Conservation (phyloP, 129 eudicot genomes). For the Escallonia herrerae region DNA sequence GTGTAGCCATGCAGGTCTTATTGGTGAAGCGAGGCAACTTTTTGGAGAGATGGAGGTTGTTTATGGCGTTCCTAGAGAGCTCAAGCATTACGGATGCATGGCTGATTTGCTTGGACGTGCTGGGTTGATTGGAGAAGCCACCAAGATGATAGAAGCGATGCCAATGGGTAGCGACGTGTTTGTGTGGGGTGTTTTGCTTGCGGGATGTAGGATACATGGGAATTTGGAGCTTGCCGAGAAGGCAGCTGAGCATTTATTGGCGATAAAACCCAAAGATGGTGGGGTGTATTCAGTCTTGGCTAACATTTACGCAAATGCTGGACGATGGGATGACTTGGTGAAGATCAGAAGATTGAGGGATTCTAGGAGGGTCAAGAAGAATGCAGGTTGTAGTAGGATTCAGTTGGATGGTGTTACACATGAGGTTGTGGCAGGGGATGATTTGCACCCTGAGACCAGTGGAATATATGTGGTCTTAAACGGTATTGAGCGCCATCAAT, state of each 20-base stretch:
- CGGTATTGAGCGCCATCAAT: constrained; percentile 39
- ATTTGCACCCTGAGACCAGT: constrained; percentile 39
- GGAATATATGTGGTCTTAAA: constrained; percentile 45
- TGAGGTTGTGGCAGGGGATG: constrained; percentile 69
- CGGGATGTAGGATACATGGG: constrained; percentile 72
- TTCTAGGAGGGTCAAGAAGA: constrained; percentile 44
- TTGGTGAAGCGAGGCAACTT: constrained; percentile 40
- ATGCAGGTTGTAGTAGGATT: constrained; percentile 67
- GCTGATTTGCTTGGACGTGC: constrained; percentile 73
- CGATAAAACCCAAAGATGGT: constrained; percentile 58
- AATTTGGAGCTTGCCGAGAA: constrained; percentile 59
- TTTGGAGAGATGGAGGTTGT: constrained; percentile 47
- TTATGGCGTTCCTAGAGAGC: constrained; percentile 47
- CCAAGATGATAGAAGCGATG: constrained; percentile 53
- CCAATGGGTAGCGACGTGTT: constrained; percentile 58
- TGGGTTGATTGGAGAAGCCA: constrained; percentile 61
- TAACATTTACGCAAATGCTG: constrained; percentile 56
- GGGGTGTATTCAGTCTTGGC: constrained; percentile 68
- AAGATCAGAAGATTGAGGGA: constrained; percentile 55
- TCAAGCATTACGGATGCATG: constrained; percentile 83
- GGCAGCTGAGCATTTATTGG: constrained; percentile 52
- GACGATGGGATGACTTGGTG: constrained; percentile 64
- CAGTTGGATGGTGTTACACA: constrained; percentile 48
- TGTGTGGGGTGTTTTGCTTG: constrained; percentile 82
- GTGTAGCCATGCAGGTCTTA: constrained; percentile 69